These are phyloP conservation scores for Talaromyces pinophilus DNA, from an alignment of 2,329 filamentous ascomycete genomes.

Conservation along the genomic window DNA sequence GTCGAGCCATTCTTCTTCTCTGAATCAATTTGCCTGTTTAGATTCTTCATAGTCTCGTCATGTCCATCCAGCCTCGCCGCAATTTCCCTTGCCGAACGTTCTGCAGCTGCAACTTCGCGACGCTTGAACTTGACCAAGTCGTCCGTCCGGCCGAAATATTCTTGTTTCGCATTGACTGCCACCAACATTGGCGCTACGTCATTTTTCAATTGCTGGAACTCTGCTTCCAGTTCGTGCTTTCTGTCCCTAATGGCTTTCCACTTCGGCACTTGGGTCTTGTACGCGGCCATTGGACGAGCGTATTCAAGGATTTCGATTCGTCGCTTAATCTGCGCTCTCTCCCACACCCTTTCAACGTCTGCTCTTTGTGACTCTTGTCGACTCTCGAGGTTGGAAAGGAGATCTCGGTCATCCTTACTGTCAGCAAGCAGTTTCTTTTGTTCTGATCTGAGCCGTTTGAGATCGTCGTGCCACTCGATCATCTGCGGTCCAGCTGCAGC, in stretches of 20 bases:
- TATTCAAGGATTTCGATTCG: constrained; percentile 66
- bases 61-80: constrained; percentile 46
- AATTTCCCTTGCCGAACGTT: constrained; percentile 48
- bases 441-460: constrained; percentile 69
- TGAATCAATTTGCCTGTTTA: constrained; percentile 48
- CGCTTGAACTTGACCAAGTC: constrained; percentile 58
- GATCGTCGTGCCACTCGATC: constrained; percentile 71
- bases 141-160: constrained; percentile 61
- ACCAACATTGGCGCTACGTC: constrained; percentile 67
- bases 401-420: constrained; percentile 61
- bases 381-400: constrained; percentile 66
- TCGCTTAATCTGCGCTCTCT: constrained; percentile 69
- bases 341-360: constrained; percentile 79
- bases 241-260: constrained; percentile 57
- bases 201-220: constrained; percentile 61
- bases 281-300: constrained; percentile 66
- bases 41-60: constrained; percentile 39
- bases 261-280: constrained; percentile 56
- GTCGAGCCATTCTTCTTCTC: constrained; percentile 54
- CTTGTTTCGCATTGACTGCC: constrained; percentile 68
- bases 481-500: constrained; percentile 83
- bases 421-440: constrained; percentile 66
- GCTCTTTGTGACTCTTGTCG: constrained; percentile 73
- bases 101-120: constrained; percentile 55
- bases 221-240: constrained; percentile 57